Evolutionary conservation across 208 protist genomes (phyloP), one percentile per base, ranked within the genome.

Genomic region (Trypanosoma lewisi): DNA sequence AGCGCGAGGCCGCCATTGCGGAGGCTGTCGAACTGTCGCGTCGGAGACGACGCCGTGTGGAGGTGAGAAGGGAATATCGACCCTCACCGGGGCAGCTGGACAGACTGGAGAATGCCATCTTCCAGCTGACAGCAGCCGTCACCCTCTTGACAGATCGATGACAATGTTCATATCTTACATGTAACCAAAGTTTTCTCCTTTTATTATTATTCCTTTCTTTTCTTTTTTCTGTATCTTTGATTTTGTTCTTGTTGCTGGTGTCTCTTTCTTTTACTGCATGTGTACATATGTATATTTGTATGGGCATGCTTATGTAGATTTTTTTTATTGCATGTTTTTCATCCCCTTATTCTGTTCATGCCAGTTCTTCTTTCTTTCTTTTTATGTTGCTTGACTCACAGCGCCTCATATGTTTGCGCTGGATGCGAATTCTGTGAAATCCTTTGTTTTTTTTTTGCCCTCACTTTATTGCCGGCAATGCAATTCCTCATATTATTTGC

Each of bases 21-120:
- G 63, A 74, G 50, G 44, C 60, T 16, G 59, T 65, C 6, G 60
- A 68, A 12, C 33, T 74, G 19, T 65, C 61, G 4, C 61, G 61
- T 4, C 30, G 48, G 34, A 51, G 68, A 16, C 57, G 68, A 5
- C 19, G 25, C 23, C 42, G 63, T 1, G n/a, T 42, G 16, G 36
- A 14, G 0, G 28, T 47, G 14, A 28, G 25, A 21, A 37, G 30
- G 27, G 27, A 2, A 17, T 12, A 14, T 8, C 25, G 21, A 2
- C 23, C n/a, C 8, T 28, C 11, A 1, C 2, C 17, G 51, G 52
- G 21, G 1, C 68, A 53, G 2, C 27, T 61, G 16, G 53, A 60
- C 4, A 45, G 47, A 39, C n/a, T 61, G 39, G 50, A 67, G 21
- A 42, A 28, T 54, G 67, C 67, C 25, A 62, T 67, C n/a, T 60